Evolutionary conservation across 164 flowering plant genomes (phyloP).

Genomic region (Litsea cubeba): DNA sequence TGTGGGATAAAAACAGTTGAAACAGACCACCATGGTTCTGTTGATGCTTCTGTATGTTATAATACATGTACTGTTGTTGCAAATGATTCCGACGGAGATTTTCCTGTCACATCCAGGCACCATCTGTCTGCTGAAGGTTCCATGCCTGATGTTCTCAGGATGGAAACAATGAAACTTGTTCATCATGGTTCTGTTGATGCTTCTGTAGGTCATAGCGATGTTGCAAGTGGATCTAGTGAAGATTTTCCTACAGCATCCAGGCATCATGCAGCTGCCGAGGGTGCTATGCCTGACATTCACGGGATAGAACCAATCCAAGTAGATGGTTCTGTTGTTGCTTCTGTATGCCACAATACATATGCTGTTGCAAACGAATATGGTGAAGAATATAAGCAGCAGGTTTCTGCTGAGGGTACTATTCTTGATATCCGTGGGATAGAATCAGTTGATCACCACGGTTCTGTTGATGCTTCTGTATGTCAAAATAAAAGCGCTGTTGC

Average conservation of each 20-base stretch:
- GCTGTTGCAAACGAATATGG: not conserved
- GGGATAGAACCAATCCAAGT: not conserved
- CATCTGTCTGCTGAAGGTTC: slow-evolving; percentile 10
- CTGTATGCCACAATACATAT: not conserved
- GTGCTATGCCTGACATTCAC: not conserved
- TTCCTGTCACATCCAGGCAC: slow-evolving; percentile 5
- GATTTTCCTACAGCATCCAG: slow-evolving; percentile 12
- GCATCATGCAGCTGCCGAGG: slow-evolving; percentile 9
- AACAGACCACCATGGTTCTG: not conserved
- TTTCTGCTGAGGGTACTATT: not conserved
- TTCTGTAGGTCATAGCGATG: slow-evolving; percentile 5
- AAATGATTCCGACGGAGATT: not conserved
- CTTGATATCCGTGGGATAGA: too few species aligned
- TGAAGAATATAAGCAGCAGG: not conserved
- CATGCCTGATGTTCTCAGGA: not conserved
- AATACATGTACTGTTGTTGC: not conserved
- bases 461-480: not conserved
- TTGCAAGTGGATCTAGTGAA: slow-evolving; percentile 5
- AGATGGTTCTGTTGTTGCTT: not conserved
- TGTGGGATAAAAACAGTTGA: not conserved
- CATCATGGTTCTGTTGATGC: not conserved
- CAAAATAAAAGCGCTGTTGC: slow-evolving; percentile 5
- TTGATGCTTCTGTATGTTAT: not conserved
- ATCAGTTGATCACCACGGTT: too few species aligned
- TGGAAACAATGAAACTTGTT: not conserved